These are phyloP conservation scores for Fusarium humuli DNA, from an alignment of 2,329 filamentous ascomycete genomes.

Conservation along the genomic window DNA sequence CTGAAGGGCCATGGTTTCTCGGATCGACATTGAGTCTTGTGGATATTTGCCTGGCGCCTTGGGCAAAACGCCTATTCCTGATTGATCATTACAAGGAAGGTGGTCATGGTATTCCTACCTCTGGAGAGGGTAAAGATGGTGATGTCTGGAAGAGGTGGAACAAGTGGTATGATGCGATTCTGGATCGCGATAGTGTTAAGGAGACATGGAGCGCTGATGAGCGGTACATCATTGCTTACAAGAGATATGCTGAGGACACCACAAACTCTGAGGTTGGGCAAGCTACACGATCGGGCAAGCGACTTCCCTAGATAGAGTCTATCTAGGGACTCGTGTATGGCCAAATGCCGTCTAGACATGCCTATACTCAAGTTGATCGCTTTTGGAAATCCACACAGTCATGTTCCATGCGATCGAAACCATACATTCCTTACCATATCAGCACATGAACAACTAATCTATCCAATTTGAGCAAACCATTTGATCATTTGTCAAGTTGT, in stretches of 20 bases:
- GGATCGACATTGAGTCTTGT: slow-evolving; percentile 73
- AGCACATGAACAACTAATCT: not conserved
- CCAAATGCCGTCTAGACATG: not conserved
- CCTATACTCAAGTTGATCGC: not conserved
- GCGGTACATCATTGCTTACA: slow-evolving; percentile 76
- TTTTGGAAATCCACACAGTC: not conserved
- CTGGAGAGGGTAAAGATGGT: slow-evolving; percentile 67
- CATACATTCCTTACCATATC: not conserved
- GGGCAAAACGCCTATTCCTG: slow-evolving; percentile 77
- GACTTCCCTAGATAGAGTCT: slow-evolving; percentile 61
- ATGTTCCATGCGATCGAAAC: not conserved
- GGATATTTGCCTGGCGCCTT: slow-evolving; percentile 78
- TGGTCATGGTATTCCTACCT: slow-evolving; percentile 60
- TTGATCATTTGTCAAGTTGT: not conserved
- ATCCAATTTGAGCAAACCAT: not conserved
- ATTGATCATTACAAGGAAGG: slow-evolving; percentile 79
- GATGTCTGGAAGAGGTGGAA: slow-evolving; percentile 76
- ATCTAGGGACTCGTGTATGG: too few relatives aligned
- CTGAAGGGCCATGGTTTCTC: slow-evolving; percentile 71
- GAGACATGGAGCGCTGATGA: slow-evolving; percentile 76
- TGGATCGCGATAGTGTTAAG: slow-evolving; percentile 69
- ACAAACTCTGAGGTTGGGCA: slow-evolving; percentile 71
- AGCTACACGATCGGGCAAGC: slow-evolving; percentile 71
- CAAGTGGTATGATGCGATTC: slow-evolving; percentile 71
- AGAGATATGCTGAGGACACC: slow-evolving; percentile 73